These are phyloP conservation scores for Collybia nuda DNA, from an alignment of 768 basidiomycete genomes.

Conservation along the genomic window DNA sequence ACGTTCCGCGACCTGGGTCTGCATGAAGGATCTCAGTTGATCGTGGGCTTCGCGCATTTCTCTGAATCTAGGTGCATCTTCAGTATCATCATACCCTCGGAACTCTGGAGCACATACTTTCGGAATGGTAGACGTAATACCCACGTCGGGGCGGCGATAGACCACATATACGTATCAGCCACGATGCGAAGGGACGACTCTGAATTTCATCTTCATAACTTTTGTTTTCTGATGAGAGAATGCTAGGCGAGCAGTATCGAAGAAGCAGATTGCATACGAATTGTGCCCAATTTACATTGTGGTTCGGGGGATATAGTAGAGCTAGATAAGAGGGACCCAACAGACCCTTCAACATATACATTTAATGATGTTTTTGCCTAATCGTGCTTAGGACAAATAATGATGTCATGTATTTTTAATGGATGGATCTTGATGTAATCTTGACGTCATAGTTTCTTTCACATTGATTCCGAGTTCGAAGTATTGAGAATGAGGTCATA, in stretches of 20 bases:
- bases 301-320: conserved; percentile 90
- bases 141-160: conserved; percentile 35
- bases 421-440: no score
- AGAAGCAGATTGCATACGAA: conserved; percentile 78
- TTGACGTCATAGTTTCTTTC: no score
- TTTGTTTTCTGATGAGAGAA: not conserved
- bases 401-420: no score
- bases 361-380: no score
- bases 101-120: conserved; percentile 21
- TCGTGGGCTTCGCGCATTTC: conserved; percentile 26
- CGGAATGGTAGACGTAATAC: conserved; percentile 31
- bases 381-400: no score
- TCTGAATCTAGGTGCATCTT: conserved; percentile 20
- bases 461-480: no score
- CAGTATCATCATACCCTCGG: not conserved
- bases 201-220: no score
- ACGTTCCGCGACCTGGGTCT: conserved; percentile 30
- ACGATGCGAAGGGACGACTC: conserved; percentile 29
- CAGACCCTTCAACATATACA: conserved; percentile 64
- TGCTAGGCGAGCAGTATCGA: not conserved
- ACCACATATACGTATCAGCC: conserved; percentile 24
- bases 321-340: conserved; percentile 58
- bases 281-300: conserved; percentile 77
- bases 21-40: conserved; percentile 36
- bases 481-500: no score